Evolutionary conservation across 2,329 filamentous ascomycete genomes (phyloP).

Genomic region (Fusarium siculi): DNA sequence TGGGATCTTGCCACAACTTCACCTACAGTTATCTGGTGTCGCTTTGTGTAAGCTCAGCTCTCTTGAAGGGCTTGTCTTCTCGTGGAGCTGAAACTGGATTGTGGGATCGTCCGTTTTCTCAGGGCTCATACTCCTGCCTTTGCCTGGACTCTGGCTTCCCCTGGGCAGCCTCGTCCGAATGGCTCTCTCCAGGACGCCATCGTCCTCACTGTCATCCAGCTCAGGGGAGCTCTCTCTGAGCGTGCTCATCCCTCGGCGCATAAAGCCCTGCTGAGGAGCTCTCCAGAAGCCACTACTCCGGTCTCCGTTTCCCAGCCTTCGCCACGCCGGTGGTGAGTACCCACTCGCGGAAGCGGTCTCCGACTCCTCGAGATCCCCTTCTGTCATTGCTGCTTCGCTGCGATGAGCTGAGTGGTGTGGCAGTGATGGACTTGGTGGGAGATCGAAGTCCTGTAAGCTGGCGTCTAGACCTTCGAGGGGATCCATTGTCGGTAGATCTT

Average conservation of each 20-base stretch:
- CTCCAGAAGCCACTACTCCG: conserved; percentile 71
- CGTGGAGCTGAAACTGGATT: conserved; percentile 48
- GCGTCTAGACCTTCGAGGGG: conserved; percentile 59
- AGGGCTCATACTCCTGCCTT: conserved; percentile 59
- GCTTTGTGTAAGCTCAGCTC: conserved; percentile 39
- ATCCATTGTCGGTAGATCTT: conserved; percentile 44
- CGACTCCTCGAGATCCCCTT: conserved; percentile 55
- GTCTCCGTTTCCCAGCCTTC: conserved; percentile 68
- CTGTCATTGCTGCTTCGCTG: conserved; percentile 51
- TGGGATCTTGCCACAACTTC: background rate
- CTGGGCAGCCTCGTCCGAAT: conserved; percentile 65
- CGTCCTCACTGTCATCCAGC: conserved; percentile 48
- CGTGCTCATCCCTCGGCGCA: conserved; percentile 50
- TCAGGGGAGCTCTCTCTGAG: conserved; percentile 40
- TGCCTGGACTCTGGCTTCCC: conserved; percentile 67
- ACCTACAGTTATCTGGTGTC: conserved; percentile 63
- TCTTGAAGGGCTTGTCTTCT: conserved; percentile 41
- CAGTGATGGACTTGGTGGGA: conserved; percentile 55
- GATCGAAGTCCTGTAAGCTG: conserved; percentile 66
- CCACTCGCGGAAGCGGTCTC: conserved; percentile 63
- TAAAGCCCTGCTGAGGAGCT: conserved; percentile 63
- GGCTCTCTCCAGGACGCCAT: conserved; percentile 61
- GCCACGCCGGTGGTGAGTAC: conserved; percentile 70
- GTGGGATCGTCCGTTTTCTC: conserved; percentile 56
- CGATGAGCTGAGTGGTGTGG: conserved; percentile 48